A percentile compares a stretch with the other conserved stretches of the same genome.
phyloP scores from a whole-genome alignment of 495 filamentous ascomycete species.

The Penicillium verhagenii region DNA sequence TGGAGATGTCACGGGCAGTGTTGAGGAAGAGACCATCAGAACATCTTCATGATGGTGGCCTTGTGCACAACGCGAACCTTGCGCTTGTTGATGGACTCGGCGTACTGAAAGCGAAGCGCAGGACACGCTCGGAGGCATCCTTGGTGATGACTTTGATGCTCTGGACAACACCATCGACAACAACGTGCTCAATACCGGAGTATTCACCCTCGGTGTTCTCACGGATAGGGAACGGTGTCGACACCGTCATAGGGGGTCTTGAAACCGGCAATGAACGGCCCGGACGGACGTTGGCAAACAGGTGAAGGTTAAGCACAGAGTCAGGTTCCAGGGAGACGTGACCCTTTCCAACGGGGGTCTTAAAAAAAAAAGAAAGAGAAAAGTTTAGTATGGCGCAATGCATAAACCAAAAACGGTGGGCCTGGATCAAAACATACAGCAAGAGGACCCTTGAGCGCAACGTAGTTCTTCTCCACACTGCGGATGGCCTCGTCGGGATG shows the following conservation, averaged over 20 bases:
- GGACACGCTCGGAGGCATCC: constrained; percentile 89
- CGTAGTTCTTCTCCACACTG: constrained; percentile 87
- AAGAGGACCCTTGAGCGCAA: constrained; percentile 95
- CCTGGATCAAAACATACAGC: constrained; percentile 62
- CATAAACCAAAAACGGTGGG: constrained; percentile 1
- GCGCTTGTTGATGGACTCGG: constrained; percentile 81
- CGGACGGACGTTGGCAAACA: constrained; percentile 97
- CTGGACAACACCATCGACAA: constrained; percentile 97
- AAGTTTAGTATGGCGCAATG: constrained; percentile 17
- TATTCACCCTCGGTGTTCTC: constrained; percentile 99
- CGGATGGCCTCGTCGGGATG: constrained; percentile 85
- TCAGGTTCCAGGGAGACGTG: constrained; percentile 99
- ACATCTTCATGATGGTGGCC: constrained; percentile 99
- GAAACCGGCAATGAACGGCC: constrained; percentile 93
- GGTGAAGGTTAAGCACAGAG: constrained; percentile 97
- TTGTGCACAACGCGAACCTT: constrained; percentile 99
- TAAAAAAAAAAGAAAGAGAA: constrained; percentile 12
- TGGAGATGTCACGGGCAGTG: constrained; percentile 76
- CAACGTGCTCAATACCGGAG: constrained; percentile 98
- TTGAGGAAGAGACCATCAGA: constrained; percentile 95
- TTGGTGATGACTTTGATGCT: constrained; percentile 98
- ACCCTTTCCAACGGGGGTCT: constrained; percentile 98
- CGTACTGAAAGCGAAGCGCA: constrained; percentile 96
- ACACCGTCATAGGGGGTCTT: constrained; percentile 99
- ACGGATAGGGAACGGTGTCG: constrained; percentile 94